Base-by-base conservation (phyloP, 768 basidiomycete genomes). In the Rhodosporidiobolus sp. region DNA sequence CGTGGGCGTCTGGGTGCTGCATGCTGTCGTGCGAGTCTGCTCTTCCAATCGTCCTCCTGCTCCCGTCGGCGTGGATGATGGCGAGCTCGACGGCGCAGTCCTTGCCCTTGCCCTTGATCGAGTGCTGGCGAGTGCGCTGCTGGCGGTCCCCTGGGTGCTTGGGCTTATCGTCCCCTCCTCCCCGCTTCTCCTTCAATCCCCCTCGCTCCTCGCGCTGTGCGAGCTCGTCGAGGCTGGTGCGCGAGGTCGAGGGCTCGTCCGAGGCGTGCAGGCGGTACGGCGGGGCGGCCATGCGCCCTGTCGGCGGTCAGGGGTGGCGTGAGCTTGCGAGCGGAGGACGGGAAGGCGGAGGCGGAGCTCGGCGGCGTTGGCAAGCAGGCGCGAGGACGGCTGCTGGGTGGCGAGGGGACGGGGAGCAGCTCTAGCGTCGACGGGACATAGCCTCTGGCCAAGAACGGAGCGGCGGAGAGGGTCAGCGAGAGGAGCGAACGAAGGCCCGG, bases 221-320 rank as follows among this genome's bases (percentile, higher is more conserved):
- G 24, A 63, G 52, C 35, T 57, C 59, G 30, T 63, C 60, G 45
- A 57, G 34, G n/a, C 43, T 63, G 32, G 67, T 63, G 4, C 55
- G 30, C 10, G 61, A 63, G 24, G 61, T 69, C 32, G 67, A 63
- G 8, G 60, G n/a, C n/a, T n/a, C n/a, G n/a, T n/a, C n/a, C n/a
- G n/a, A 7, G 59, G 10, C 32, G 8, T 6, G 46, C 11, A 22
- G 10, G 57, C n/a, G 52, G 9, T 12, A n/a, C 24, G 38, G 38
- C 38, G 38, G 38, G 38, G 38, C 14, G 38, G 52, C 52, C 11
- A 11, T 22, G 52, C 26, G 7, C 28, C 6, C 19, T 53, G 52
- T 6, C 7, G 52, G 12, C 52, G 5, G 52, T 5, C 6, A 24
- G 54, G n/a, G 26, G 52, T 53, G 52, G 52, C 22, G 19, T 19